Conservation (phyloP, 768 basidiomycete species). For the Mycena pura region DNA sequence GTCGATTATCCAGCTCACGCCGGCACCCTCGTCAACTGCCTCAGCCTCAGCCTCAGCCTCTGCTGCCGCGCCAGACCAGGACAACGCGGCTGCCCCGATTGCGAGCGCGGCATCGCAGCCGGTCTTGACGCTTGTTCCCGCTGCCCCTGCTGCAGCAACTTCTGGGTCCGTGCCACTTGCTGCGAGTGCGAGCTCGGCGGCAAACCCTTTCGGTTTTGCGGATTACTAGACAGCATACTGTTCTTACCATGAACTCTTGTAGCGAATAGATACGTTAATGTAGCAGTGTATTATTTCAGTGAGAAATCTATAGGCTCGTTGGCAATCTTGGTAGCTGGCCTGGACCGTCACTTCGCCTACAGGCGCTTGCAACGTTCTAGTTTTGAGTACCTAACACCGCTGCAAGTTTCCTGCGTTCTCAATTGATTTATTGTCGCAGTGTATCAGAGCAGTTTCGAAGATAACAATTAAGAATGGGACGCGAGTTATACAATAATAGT, state of each 20-base stretch:
- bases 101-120: neutral
- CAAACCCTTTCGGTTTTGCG: neutral
- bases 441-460: too few relatives aligned
- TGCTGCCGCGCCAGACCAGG: neutral
- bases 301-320: too few relatives aligned
- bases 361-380: too few relatives aligned
- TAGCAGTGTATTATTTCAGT: too few relatives aligned
- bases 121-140: neutral
- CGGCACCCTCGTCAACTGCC: neutral
- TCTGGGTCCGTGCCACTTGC: neutral
- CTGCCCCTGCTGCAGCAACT: neutral
- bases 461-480: too few relatives aligned
- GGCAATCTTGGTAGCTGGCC: too few relatives aligned
- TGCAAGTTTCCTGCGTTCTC: too few relatives aligned
- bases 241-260: neutral
- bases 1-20: too few relatives aligned
- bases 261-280: neutral
- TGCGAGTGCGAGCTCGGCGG: neutral
- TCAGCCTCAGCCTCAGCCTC: slow-evolving; percentile 1
- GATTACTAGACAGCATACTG: neutral
- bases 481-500: too few relatives aligned
- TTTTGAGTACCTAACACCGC: too few relatives aligned
- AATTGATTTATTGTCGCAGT: too few relatives aligned
- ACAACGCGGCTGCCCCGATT: neutral
- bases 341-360: too few relatives aligned